These are phyloP conservation scores for Diplodia seriata DNA, from an alignment of 2,329 filamentous ascomycete genomes.

Conservation along the genomic window DNA sequence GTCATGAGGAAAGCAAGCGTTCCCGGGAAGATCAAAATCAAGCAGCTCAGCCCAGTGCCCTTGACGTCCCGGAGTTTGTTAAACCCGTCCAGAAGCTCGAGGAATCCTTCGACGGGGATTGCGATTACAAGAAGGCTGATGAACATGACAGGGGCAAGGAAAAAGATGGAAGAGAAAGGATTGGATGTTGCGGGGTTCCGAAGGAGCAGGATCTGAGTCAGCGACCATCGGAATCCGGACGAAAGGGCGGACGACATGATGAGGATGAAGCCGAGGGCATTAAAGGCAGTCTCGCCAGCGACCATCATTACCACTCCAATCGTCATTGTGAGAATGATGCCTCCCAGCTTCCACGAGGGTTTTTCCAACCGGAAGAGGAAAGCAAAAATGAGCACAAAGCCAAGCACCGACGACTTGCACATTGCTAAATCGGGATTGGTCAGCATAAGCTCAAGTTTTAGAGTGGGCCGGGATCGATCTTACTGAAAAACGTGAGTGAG, in stretches of 20 bases:
- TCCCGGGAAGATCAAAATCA: conserved; percentile 87
- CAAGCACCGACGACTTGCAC: conserved; percentile 97
- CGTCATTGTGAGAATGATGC: conserved; percentile 92
- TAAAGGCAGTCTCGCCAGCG: conserved; percentile 89
- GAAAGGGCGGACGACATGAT: conserved; percentile 95
- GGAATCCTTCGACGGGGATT: conserved; percentile 82
- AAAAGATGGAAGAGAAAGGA: conserved; percentile 96
- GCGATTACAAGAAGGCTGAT: conserved; percentile 79
- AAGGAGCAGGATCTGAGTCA: conserved; percentile 95
- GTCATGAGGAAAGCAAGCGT: conserved; percentile 96
- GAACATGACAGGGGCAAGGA: conserved; percentile 98
- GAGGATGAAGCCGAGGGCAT: conserved; percentile 83
- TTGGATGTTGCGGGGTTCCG: conserved; percentile 95
- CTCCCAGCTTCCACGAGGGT: conserved; percentile 82
- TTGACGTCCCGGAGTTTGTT: conserved; percentile 68
- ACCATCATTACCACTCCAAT: conserved; percentile 97
- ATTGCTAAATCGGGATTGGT: conserved; percentile 62
- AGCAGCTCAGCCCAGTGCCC: conserved; percentile 69
- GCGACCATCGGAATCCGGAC: conserved; percentile 94
- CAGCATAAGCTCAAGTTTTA: conserved; percentile 24
- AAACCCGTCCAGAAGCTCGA: conserved; percentile 71
- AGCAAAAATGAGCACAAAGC: conserved; percentile 93
- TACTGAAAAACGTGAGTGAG: conserved; percentile 90
- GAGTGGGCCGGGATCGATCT: conserved; percentile 39
- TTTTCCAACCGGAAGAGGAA: conserved; percentile 91